Percentiles rank a stretch among this genome's conserved stretches.
Conservation (phyloP, 352 stramenopile species). For the Globisporangium parvum region DNA sequence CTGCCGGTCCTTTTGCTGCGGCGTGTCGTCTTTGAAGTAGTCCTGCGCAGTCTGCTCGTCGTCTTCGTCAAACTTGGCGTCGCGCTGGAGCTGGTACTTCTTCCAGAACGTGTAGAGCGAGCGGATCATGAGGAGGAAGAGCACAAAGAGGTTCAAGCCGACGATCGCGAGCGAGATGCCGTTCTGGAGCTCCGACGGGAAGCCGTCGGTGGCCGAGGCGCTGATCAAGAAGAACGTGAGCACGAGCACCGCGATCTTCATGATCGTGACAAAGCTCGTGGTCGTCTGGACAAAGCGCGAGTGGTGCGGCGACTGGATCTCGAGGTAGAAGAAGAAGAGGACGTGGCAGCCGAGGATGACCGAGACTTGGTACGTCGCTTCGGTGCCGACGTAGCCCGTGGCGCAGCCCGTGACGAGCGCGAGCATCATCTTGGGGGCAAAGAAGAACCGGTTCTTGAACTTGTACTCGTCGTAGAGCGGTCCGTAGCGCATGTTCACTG, state of each 20-base stretch:
- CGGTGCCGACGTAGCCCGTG: constrained; percentile 51
- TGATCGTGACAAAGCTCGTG: constrained; percentile 66
- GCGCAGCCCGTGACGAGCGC: constrained; percentile 53
- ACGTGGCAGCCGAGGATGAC: constrained; percentile 53
- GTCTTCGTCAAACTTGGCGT: constrained; percentile 45
- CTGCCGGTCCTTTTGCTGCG: constrained; percentile 28
- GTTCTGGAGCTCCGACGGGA: constrained; percentile 59
- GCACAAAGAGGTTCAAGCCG: constrained; percentile 58
- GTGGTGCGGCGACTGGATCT: constrained; percentile 62
- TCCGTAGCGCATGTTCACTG: constrained; percentile 74
- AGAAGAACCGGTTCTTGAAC: constrained; percentile 85
- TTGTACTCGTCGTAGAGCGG: constrained; percentile 87
- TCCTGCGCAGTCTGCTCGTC: constrained; percentile 56
- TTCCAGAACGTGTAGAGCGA: constrained; percentile 71
- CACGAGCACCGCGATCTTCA: constrained; percentile 71
- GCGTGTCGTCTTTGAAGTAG: constrained; percentile 64
- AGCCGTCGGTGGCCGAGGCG: constrained; percentile 40
- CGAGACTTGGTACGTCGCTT: constrained; percentile 39
- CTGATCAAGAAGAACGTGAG: constrained; percentile 72
- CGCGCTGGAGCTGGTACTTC: constrained; percentile 61
- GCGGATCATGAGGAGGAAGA: constrained; percentile 57
- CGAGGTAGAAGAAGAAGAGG: constrained; percentile 69
- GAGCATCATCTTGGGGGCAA: constrained; percentile 72
- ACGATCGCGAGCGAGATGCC: constrained; percentile 65
- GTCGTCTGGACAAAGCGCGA: constrained; percentile 68